These are phyloP conservation scores for Lanzia echinophila DNA, from an alignment of 2,329 filamentous ascomycete genomes.

Conservation along the genomic window DNA sequence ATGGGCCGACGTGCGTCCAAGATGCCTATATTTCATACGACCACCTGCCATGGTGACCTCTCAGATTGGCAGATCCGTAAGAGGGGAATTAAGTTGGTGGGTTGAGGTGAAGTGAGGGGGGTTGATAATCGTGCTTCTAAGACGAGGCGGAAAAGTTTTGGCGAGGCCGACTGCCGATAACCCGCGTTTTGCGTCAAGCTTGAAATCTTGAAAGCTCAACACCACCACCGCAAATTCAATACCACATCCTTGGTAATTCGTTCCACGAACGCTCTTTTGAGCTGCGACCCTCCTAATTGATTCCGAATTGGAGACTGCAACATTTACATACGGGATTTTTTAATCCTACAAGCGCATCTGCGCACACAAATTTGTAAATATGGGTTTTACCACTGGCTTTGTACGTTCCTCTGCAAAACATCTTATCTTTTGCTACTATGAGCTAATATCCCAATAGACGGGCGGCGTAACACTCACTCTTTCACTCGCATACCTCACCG, in stretches of 20 bases:
- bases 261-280: slow-evolving; percentile 15
- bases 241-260: slow-evolving; percentile 4
- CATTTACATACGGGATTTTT: background rate
- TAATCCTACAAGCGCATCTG: slow-evolving; percentile 11
- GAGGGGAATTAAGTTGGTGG: background rate
- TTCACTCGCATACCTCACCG: slow-evolving; percentile 63
- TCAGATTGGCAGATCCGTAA: background rate
- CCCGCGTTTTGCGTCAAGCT: background rate
- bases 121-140: background rate
- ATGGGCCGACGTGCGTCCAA: slow-evolving; percentile 80
- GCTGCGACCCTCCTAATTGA: slow-evolving; percentile 14
- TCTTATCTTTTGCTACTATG: too few species aligned
- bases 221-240: slow-evolving; percentile 6
- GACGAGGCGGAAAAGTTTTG: slow-evolving; percentile 16
- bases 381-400: slow-evolving; percentile 71
- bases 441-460: slow-evolving; percentile 41
- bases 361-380: slow-evolving; percentile 31
- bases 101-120: background rate
- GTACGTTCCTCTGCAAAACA: slow-evolving; percentile 41
- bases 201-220: slow-evolving; percentile 9
- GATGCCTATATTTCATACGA: slow-evolving; percentile 78
- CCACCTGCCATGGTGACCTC: slow-evolving; percentile 73
- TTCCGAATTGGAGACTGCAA: background rate
- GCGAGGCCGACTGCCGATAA: slow-evolving; percentile 10
- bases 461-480: slow-evolving; percentile 72